phyloP scores from a whole-genome alignment of 176 grass and related monocot genomes.

The Cenchrus fungigraminus region DNA sequence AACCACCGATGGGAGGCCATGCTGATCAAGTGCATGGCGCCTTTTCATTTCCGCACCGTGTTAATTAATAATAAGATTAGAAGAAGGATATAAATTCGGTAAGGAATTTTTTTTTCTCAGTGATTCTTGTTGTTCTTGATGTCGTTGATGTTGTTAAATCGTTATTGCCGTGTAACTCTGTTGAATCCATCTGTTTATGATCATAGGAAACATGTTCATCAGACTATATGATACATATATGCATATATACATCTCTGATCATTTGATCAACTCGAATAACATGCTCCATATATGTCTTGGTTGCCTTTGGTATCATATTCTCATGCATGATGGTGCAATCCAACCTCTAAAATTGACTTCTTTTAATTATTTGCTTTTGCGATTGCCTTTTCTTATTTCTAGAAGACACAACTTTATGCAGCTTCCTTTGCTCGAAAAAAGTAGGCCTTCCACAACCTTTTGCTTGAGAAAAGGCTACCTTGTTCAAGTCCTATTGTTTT shows the following conservation, averaged over 20 bases:
- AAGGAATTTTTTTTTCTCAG: not conserved
- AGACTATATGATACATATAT: not conserved
- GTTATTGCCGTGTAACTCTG: slow-evolving; percentile 41
- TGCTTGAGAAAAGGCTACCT: not conserved
- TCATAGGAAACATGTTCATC: slow-evolving; percentile 29
- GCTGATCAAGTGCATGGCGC: slow-evolving; percentile 21
- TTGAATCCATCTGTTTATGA: slow-evolving; percentile 3
- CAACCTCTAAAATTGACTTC: not conserved
- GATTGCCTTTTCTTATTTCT: not conserved
- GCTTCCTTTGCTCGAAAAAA: not conserved
- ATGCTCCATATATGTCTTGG: not conserved
- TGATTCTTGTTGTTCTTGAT: slow-evolving; percentile 27
- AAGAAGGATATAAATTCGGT: slow-evolving; percentile 24
- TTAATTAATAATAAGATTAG: slow-evolving; percentile 47
- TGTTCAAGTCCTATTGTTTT: not conserved
- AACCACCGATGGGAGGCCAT: not conserved
- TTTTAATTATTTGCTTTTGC: not conserved
- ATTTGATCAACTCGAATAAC: not conserved
- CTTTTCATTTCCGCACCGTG: slow-evolving; percentile 2
- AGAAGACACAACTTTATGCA: not conserved
- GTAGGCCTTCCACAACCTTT: not conserved
- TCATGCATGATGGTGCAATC: not conserved
- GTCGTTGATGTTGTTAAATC: slow-evolving; percentile 3
- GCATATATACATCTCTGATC: slow-evolving; percentile 9
- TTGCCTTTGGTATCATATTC: not conserved